Conservation (phyloP, 2,329 filamentous ascomycete species). For the Akanthomyces muscarius region DNA sequence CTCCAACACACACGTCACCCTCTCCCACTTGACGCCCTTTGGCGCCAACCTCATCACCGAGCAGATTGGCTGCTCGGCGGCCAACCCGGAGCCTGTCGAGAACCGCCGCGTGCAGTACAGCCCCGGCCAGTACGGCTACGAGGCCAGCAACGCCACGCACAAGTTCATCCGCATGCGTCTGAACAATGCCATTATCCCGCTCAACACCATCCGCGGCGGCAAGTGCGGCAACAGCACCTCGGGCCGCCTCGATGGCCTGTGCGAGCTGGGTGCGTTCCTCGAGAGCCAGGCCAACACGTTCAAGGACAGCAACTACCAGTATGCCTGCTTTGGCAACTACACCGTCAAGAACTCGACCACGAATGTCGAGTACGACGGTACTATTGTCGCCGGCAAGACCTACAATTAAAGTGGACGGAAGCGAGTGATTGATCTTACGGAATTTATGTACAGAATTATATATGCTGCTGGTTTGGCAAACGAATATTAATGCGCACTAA, state of each 20-base stretch:
- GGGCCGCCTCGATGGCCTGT: slow-evolving; percentile 42
- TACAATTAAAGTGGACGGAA: slow-evolving; percentile 5
- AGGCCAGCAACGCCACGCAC: slow-evolving; percentile 35
- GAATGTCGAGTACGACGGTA: slow-evolving; percentile 41
- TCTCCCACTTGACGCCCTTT: slow-evolving; percentile 51
- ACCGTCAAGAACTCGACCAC: slow-evolving; percentile 35
- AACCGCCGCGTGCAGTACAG: slow-evolving; percentile 38
- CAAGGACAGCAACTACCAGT: slow-evolving; percentile 42
- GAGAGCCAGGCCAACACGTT: slow-evolving; percentile 36
- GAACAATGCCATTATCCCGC: slow-evolving; percentile 46
- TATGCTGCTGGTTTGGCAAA: background rate
- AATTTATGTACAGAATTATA: background rate
- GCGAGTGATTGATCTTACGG: background rate
- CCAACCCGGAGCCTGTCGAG: slow-evolving; percentile 37
- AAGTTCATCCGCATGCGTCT: slow-evolving; percentile 48
- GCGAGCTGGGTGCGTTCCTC: slow-evolving; percentile 38
- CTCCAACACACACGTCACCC: slow-evolving; percentile 42
- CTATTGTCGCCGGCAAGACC: slow-evolving; percentile 24
- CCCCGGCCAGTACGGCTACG: slow-evolving; percentile 42
- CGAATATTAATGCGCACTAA: no score
- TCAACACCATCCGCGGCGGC: slow-evolving; percentile 45
- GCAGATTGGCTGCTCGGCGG: slow-evolving; percentile 45
- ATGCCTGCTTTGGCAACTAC: slow-evolving; percentile 46
- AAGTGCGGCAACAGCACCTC: slow-evolving; percentile 28
- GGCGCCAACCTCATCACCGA: slow-evolving; percentile 52